These are phyloP conservation scores for Microbotryomycetes sp. DNA, from an alignment of 1,284 basidiomycete species.

Conservation along the genomic window DNA sequence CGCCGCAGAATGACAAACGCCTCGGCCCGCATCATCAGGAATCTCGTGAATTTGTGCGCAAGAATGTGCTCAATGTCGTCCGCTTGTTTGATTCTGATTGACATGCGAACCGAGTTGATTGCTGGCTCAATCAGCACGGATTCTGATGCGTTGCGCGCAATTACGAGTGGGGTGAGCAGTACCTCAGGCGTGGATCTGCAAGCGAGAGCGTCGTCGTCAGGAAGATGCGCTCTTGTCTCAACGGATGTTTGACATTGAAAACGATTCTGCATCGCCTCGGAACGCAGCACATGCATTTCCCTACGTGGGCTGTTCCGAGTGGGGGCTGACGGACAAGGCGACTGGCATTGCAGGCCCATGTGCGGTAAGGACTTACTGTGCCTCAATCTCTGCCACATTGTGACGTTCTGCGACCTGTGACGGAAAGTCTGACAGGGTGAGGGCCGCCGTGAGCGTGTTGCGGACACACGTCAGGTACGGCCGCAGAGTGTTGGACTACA, in stretches of 20 bases:
- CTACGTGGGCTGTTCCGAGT: not conserved
- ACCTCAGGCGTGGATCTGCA: conserved; percentile 83
- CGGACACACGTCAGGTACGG: conserved; percentile 95
- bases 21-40: conserved; percentile 98
- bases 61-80: conserved; percentile 98
- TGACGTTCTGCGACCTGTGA: conserved; percentile 96
- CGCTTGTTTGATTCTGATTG: conserved; percentile 98
- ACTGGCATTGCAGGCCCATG: not conserved
- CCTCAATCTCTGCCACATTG: conserved; percentile 92
- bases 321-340: not conserved
- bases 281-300: too few relatives aligned
- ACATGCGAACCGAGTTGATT: conserved; percentile 91
- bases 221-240: too few relatives aligned
- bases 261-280: too few relatives aligned
- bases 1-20: conserved; percentile 91
- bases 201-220: not conserved
- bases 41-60: conserved; percentile 97
- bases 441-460: conserved; percentile 90
- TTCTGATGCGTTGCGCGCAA: conserved; percentile 95
- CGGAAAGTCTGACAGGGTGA: conserved; percentile 94
- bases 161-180: conserved; percentile 81
- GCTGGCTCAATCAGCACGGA: conserved; percentile 93
- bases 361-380: conserved; percentile 55
- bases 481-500: conserved; percentile 60
- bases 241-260: too few relatives aligned